phyloP scores from a whole-genome alignment of 345 rosid genomes.

The Balakata baccata region DNA sequence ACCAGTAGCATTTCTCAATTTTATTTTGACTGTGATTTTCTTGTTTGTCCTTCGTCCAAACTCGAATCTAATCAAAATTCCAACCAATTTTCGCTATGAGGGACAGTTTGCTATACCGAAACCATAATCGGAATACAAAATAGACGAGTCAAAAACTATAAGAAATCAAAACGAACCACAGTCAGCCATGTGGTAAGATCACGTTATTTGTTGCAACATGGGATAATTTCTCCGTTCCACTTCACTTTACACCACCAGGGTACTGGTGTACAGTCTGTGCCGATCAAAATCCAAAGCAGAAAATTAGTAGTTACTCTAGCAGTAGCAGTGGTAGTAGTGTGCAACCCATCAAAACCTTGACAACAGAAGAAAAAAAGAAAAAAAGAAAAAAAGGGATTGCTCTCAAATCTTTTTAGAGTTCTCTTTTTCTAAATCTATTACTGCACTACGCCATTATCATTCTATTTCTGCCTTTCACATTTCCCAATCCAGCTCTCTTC shows the following conservation, averaged over 20 bases:
- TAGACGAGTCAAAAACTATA: not conserved
- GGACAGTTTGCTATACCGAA: too few species aligned
- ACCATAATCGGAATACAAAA: too few species aligned
- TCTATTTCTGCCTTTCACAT: slow-evolving; percentile 2
- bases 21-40: not conserved
- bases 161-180: not conserved
- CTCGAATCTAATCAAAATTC: not conserved
- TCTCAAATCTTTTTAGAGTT: slow-evolving; percentile 11
- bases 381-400: not conserved
- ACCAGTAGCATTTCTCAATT: too few species aligned
- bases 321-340: not conserved
- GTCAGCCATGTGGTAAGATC: not conserved
- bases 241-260: slow-evolving; percentile 13
- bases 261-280: slow-evolving; percentile 7
- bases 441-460: not conserved
- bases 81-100: not conserved
- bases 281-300: not conserved
- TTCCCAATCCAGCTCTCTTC: slow-evolving; percentile 13
- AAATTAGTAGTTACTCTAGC: not conserved
- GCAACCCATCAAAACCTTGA: slow-evolving; percentile 14
- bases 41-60: not conserved
- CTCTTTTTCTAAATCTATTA: not conserved
- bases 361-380: not conserved
- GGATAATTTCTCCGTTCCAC: not conserved
- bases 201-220: not conserved